Conservation (phyloP, 225 moss, liverwort and hornwort genomes). For the Antitrichia curtipendula region DNA sequence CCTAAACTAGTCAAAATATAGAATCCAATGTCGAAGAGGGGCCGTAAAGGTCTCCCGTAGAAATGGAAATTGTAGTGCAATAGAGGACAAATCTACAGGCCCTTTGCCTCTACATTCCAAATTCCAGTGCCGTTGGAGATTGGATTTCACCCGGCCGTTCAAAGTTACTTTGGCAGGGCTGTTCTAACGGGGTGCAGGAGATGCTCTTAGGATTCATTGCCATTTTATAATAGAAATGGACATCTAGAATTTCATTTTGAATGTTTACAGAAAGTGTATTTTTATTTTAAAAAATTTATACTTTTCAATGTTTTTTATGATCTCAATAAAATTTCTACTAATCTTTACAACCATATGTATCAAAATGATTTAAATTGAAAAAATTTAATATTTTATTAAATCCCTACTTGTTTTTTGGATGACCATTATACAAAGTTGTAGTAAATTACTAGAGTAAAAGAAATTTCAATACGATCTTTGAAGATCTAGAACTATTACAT, state of each 20-base stretch:
- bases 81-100: no score
- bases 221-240: neutral
- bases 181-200: no score
- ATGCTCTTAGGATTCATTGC: neutral
- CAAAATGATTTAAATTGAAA: neutral
- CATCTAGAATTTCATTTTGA: neutral
- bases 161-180: no score
- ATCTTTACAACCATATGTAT: neutral
- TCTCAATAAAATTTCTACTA: neutral
- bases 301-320: neutral
- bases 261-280: neutral
- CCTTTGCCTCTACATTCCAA: no score
- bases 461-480: neutral
- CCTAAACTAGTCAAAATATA: no score
- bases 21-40: no score
- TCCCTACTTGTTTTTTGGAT: neutral
- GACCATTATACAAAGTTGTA: rapidly evolving
- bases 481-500: neutral
- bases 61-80: no score
- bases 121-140: no score
- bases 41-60: no score
- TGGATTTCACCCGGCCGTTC: no score
- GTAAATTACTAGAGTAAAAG: neutral
- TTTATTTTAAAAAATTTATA: neutral
- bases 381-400: neutral